phyloP scores from a whole-genome alignment of 345 rosid genomes.

The Euphorbia peplus region DNA sequence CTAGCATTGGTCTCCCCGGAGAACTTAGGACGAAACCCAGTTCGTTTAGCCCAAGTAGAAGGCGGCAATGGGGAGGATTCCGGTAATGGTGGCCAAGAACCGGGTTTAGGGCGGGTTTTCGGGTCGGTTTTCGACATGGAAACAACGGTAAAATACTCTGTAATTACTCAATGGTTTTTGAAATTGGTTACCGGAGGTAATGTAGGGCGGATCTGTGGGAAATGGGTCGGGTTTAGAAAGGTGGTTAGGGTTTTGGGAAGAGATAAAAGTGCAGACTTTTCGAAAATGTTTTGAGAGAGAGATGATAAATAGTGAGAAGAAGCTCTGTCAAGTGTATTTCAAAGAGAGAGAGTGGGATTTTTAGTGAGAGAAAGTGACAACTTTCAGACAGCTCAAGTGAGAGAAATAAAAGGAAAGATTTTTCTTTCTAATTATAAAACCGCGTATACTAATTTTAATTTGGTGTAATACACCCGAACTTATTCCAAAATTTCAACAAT shows the following conservation, averaged over 20 bases:
- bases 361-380: slow-evolving; percentile 8
- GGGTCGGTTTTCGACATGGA: slow-evolving; percentile 69
- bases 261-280: neutral
- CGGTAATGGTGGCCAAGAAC: slow-evolving; percentile 68
- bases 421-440: too few relatives aligned
- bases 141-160: neutral
- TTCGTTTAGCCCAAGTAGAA: slow-evolving; percentile 90
- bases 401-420: neutral
- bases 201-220: slow-evolving; percentile 28
- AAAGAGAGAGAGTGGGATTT: neutral
- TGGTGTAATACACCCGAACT: too few relatives aligned
- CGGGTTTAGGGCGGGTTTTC: slow-evolving; percentile 65
- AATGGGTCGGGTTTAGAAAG: slow-evolving; percentile 19
- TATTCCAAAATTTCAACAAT: too few relatives aligned
- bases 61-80: slow-evolving; percentile 82
- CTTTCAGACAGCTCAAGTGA: slow-evolving; percentile 9
- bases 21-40: slow-evolving; percentile 91
- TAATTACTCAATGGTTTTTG: slow-evolving; percentile 10
- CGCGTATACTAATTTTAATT: slow-evolving; percentile 17
- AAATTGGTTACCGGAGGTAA: neutral
- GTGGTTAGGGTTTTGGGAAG: neutral
- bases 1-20: slow-evolving; percentile 87
- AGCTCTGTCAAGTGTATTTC: neutral
- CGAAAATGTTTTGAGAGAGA: neutral
- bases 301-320: neutral